Percentiles rank a stretch among this genome's conserved stretches.
phyloP scores from a whole-genome alignment of 2,329 filamentous ascomycete species.

The Salinomyces thailandicus region DNA sequence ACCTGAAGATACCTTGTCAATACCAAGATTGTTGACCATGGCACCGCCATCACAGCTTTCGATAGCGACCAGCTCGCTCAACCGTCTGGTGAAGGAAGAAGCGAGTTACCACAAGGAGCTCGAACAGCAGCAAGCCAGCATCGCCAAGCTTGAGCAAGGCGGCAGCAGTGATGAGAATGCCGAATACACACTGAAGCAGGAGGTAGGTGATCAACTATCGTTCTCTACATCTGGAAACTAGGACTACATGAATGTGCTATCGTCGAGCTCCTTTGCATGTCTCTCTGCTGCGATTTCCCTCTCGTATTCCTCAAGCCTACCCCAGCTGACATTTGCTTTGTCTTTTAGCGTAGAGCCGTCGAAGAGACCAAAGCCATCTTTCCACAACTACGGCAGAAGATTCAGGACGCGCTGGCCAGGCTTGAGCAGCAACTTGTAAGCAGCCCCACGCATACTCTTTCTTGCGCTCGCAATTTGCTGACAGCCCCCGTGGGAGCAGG shows the following conservation, averaged over 20 bases:
- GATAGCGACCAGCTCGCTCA: constrained; percentile 69
- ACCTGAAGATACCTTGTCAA: too few species aligned
- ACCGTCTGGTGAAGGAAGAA: constrained; percentile 85
- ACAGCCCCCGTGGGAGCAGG: constrained; percentile 27
- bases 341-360: constrained; percentile 62
- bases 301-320: background rate
- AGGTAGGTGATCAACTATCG: constrained; percentile 49
- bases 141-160: constrained; percentile 50
- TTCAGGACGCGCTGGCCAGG: constrained; percentile 59
- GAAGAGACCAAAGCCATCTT: constrained; percentile 82
- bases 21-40: too few species aligned
- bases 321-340: background rate
- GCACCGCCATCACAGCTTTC: constrained; percentile 62
- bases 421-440: constrained; percentile 67
- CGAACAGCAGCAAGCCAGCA: constrained; percentile 58
- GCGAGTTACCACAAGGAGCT: constrained; percentile 82
- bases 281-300: background rate
- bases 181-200: constrained; percentile 71
- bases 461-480: constrained; percentile 2
- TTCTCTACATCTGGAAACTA: too few species aligned
- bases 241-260: too few species aligned
- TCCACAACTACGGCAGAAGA: constrained; percentile 58
- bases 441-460: constrained; percentile 26
- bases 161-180: constrained; percentile 56
- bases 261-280: background rate